These are phyloP conservation scores for Tulasnella calospora DNA, from an alignment of 768 basidiomycete genomes.

Conservation along the genomic window DNA sequence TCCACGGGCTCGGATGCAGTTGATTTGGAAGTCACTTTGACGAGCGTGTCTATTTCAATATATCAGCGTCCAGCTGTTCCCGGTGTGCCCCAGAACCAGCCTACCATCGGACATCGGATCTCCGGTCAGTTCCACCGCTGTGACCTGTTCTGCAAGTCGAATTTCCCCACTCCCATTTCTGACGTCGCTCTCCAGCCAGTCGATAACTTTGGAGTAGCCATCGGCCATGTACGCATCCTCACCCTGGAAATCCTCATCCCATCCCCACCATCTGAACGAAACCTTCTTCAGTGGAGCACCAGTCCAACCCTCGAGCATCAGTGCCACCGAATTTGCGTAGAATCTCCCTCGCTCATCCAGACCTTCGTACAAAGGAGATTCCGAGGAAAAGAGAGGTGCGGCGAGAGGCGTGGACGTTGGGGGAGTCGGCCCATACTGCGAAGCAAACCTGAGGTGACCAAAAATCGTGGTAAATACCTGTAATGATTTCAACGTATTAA, in stretches of 20 bases:
- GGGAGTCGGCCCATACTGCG: constrained; percentile 5
- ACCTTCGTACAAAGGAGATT: constrained; percentile 22
- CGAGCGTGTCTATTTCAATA: background rate
- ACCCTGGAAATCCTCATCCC: constrained; percentile 26
- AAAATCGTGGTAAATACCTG: constrained; percentile 17
- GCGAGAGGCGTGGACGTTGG: constrained; percentile 10
- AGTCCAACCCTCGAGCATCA: constrained; percentile 25
- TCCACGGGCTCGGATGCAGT: background rate
- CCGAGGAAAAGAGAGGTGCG: constrained; percentile 7
- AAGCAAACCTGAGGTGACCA: background rate
- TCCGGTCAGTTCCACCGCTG: constrained; percentile 15
- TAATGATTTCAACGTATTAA: background rate
- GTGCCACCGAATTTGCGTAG: constrained; percentile 12
- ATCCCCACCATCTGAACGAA: constrained; percentile 28
- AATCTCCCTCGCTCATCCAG: constrained; percentile 2
- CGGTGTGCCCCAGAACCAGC: background rate
- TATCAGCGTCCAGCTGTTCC: background rate
- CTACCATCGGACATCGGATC: constrained; percentile 10
- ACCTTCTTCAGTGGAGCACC: constrained; percentile 23
- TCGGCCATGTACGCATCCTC: constrained; percentile 23
- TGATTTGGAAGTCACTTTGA: constrained; percentile 10
- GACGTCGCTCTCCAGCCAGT: constrained; percentile 25
- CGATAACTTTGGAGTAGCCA: constrained; percentile 24
- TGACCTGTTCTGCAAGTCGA: constrained; percentile 21
- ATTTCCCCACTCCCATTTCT: constrained; percentile 1